Conservation (phyloP, 2,329 filamentous ascomycete species). For the Colletotrichum sp. region DNA sequence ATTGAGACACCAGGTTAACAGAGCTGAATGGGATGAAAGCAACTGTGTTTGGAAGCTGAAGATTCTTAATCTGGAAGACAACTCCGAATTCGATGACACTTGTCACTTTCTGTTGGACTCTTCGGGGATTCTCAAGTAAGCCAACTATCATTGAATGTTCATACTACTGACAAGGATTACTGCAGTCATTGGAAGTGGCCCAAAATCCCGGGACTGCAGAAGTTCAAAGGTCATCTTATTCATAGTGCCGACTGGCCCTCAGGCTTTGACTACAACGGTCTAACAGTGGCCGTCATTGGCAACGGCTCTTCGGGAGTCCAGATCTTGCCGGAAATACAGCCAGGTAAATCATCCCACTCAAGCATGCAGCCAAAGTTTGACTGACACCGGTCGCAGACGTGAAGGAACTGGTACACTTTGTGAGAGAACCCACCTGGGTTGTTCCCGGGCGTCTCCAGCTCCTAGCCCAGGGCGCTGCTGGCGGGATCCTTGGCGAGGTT, state of each 20-base stretch:
- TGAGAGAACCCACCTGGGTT: slow-evolving; percentile 32
- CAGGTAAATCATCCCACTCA: background rate
- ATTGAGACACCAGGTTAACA: slow-evolving; percentile 42
- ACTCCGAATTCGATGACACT: slow-evolving; percentile 43
- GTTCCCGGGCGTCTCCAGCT: slow-evolving; percentile 5
- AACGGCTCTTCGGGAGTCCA: slow-evolving; percentile 35
- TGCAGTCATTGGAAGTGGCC: slow-evolving; percentile 48
- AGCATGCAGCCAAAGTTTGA: background rate
- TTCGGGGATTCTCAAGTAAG: background rate
- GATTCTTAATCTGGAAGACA: slow-evolving; percentile 40
- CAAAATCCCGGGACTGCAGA: slow-evolving; percentile 46
- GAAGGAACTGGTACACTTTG: slow-evolving; percentile 26
- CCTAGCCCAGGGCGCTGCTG: slow-evolving; percentile 23
- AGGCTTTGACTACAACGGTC: slow-evolving; percentile 23
- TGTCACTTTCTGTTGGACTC: background rate
- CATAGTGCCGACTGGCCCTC: slow-evolving; percentile 49
- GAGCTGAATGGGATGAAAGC: slow-evolving; percentile 48
- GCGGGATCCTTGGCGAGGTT: slow-evolving; percentile 20
- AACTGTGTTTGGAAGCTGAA: slow-evolving; percentile 45
- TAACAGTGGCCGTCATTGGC: slow-evolving; percentile 35
- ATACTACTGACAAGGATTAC: background rate
- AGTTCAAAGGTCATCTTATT: slow-evolving; percentile 48
- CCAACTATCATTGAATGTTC: background rate
- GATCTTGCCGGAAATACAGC: slow-evolving; percentile 27
- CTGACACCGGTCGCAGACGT: slow-evolving; percentile 14